Conservation (phyloP, 2,329 filamentous ascomycete genomes). For the Biscogniauxia marginata region DNA sequence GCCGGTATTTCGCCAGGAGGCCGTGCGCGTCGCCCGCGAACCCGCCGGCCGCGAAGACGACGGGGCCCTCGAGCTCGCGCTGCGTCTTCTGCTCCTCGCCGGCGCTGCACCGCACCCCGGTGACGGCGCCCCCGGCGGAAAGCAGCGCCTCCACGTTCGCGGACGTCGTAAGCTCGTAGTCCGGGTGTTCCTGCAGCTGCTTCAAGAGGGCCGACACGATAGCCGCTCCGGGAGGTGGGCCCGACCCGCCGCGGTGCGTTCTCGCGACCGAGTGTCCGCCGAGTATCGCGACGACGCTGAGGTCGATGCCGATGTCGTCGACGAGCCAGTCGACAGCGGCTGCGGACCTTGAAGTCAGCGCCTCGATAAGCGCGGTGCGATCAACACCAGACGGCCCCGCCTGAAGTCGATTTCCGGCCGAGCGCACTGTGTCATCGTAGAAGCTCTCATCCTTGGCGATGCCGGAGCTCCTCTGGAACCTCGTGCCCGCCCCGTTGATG, state of each 20-base stretch:
- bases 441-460: conserved; percentile 53
- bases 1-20: conserved; percentile 53
- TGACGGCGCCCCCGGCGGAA: conserved; percentile 35
- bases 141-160: conserved; percentile 52
- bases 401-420: conserved; percentile 47
- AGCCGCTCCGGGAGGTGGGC: conserved; percentile 56
- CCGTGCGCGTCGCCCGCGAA: conserved; percentile 62
- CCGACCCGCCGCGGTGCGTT: conserved; percentile 57
- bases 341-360: conserved; percentile 47
- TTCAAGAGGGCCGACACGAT: conserved; percentile 56
- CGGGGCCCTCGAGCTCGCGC: conserved; percentile 46
- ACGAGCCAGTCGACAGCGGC: conserved; percentile 55
- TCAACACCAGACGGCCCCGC: conserved; percentile 28
- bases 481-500: conserved; percentile 62
- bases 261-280: conserved; percentile 57
- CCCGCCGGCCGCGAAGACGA: conserved; percentile 61
- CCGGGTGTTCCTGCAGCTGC: conserved; percentile 45
- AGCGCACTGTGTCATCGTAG: conserved; percentile 47
- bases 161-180: conserved; percentile 52
- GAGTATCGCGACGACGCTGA: conserved; percentile 56
- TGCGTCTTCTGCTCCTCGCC: conserved; percentile 24
- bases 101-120: conserved; percentile 50
- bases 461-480: conserved; percentile 47
- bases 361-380: conserved; percentile 45
- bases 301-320: conserved; percentile 56